These are phyloP conservation scores for Prunus salicina DNA, from an alignment of 306 rosid species.

Conservation along the genomic window DNA sequence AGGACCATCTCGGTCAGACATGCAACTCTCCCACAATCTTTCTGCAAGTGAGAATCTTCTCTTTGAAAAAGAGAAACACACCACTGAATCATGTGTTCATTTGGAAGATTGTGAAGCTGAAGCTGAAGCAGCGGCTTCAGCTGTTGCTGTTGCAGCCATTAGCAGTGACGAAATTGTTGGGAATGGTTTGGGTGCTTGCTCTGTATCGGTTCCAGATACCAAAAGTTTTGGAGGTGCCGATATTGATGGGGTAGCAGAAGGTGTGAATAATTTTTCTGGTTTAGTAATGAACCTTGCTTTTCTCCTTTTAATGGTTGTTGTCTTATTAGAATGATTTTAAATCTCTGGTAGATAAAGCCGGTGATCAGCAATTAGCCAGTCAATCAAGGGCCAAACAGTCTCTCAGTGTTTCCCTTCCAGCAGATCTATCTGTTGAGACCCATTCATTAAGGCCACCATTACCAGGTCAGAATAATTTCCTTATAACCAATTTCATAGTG, in stretches of 20 bases:
- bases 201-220: slow-evolving; percentile 60
- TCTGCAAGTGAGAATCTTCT: slow-evolving; percentile 63
- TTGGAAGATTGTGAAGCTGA: slow-evolving; percentile 87
- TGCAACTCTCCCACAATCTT: slow-evolving; percentile 58
- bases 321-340: slow-evolving; percentile 3
- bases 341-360: slow-evolving; percentile 50
- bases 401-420: slow-evolving; percentile 76
- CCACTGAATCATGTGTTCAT: slow-evolving; percentile 49
- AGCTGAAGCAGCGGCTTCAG: slow-evolving; percentile 98
- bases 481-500: slow-evolving; percentile 13
- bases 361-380: slow-evolving; percentile 56
- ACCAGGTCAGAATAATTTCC: slow-evolving; percentile 35
- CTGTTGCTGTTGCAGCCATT: slow-evolving; percentile 96
- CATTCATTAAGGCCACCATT: slow-evolving; percentile 73
- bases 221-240: slow-evolving; percentile 51
- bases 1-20: slow-evolving; percentile 57
- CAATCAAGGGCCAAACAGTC: slow-evolving; percentile 75
- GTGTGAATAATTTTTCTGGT: slow-evolving; percentile 23
- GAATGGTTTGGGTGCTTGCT: slow-evolving; percentile 53
- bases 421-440: slow-evolving; percentile 87
- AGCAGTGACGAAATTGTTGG: slow-evolving; percentile 78
- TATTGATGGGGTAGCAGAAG: slow-evolving; percentile 60
- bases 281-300: neutral
- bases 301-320: neutral
- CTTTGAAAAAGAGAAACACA: slow-evolving; percentile 71